Conservation (phyloP, 306 rosid genomes). For the Fragaria ananassa region DNA sequence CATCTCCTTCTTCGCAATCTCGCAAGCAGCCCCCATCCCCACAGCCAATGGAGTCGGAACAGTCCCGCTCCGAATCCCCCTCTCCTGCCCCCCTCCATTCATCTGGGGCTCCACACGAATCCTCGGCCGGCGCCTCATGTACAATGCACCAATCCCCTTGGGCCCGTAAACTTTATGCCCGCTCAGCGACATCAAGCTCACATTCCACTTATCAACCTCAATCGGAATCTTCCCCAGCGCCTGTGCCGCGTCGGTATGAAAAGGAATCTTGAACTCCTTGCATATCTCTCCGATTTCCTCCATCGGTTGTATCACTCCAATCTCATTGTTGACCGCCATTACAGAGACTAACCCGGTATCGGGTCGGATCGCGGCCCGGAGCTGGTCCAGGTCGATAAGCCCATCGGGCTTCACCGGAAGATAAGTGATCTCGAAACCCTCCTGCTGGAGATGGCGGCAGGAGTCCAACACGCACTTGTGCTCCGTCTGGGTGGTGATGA, state of each 20-base stretch:
- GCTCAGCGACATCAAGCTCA: slow-evolving; percentile 85
- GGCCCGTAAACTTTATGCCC: slow-evolving; percentile 93
- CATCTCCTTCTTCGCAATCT: slow-evolving; percentile 77
- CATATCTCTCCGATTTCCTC: slow-evolving; percentile 82
- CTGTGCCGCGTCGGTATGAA: slow-evolving; percentile 94
- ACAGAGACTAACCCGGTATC: slow-evolving; percentile 81
- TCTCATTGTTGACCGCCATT: slow-evolving; percentile 95
- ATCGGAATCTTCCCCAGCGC: slow-evolving; percentile 87
- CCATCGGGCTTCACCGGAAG: slow-evolving; percentile 74
- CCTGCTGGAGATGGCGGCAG: slow-evolving; percentile 90
- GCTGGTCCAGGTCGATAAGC: slow-evolving; percentile 61
- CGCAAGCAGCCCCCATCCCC: slow-evolving; percentile 89
- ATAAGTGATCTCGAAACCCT: slow-evolving; percentile 77
- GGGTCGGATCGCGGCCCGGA: slow-evolving; percentile 61
- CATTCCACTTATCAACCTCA: slow-evolving; percentile 87
- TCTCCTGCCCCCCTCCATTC: slow-evolving; percentile 97
- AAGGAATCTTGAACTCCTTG: slow-evolving; percentile 70
- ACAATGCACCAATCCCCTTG: slow-evolving; percentile 82
- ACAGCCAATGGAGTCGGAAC: slow-evolving; percentile 85
- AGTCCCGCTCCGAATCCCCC: slow-evolving; percentile 90
- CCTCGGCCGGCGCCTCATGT: slow-evolving; percentile 79
- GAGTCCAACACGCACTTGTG: slow-evolving; percentile 96
- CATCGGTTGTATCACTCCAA: slow-evolving; percentile 84
- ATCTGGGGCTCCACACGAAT: slow-evolving; percentile 96
- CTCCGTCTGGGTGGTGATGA: slow-evolving; percentile 89